Percentiles rank a stretch among this genome's conserved stretches.
These are phyloP conservation scores for Pterulicium gracile DNA, from an alignment of 1,284 basidiomycete species.

Conservation along the genomic window DNA sequence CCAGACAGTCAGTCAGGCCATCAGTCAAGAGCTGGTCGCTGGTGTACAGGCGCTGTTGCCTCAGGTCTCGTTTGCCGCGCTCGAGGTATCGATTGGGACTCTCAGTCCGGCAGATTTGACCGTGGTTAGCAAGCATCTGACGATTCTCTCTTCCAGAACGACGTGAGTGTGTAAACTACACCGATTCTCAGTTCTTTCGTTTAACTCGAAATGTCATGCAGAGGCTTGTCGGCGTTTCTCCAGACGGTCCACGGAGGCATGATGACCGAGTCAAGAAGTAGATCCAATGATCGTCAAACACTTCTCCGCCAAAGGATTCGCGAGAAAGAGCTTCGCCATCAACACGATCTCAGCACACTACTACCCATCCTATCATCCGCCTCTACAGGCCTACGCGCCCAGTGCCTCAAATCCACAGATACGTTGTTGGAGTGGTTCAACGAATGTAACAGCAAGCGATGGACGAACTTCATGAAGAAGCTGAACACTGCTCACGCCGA, in stretches of 20 bases:
- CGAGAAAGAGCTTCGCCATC: constrained; percentile 3
- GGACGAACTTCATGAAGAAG: constrained; percentile 18
- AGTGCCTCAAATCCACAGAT: constrained; percentile 16
- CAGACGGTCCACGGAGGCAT: not conserved
- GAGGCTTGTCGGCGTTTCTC: not conserved
- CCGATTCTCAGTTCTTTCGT: not conserved
- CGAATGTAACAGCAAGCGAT: constrained; percentile 23
- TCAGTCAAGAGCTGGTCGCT: constrained; percentile 17
- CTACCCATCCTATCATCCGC: constrained; percentile 25
- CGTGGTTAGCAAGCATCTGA: constrained; percentile 31
- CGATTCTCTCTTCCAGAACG: constrained; percentile 28
- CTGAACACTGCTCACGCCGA: constrained; percentile 12
- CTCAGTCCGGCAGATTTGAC: constrained; percentile 44
- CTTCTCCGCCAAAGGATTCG: not conserved
- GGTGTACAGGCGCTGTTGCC: constrained; percentile 22
- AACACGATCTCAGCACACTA: constrained; percentile 11
- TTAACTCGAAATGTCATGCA: not conserved
- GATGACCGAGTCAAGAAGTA: not conserved
- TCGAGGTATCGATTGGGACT: constrained; percentile 43
- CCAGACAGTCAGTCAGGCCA: constrained; percentile 18
- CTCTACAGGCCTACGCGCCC: constrained; percentile 21
- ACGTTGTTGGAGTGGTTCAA: constrained; percentile 20
- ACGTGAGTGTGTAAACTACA: constrained; percentile 24
- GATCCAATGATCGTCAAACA: not conserved
- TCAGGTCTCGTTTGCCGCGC: constrained; percentile 35